These are phyloP conservation scores for Cercospora zeina DNA, from an alignment of 2,329 filamentous ascomycete genomes.

Conservation along the genomic window DNA sequence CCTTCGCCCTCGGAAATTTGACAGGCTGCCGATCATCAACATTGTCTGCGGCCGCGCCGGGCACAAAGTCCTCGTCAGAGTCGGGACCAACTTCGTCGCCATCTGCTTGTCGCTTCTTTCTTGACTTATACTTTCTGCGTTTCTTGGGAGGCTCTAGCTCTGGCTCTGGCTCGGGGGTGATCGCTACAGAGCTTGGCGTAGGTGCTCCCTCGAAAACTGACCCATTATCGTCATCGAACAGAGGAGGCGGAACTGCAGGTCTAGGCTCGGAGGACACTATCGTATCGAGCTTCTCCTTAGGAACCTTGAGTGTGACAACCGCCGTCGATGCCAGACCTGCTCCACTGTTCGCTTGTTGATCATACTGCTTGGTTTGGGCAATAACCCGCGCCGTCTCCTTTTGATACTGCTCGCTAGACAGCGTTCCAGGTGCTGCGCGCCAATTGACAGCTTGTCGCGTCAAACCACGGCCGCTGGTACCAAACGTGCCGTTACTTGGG, in stretches of 20 bases:
- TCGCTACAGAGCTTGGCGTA: slow-evolving; percentile 9
- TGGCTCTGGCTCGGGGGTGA: slow-evolving; percentile 11
- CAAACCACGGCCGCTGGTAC: slow-evolving; percentile 11
- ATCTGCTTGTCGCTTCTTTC: slow-evolving; percentile 16
- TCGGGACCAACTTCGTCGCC: slow-evolving; percentile 11
- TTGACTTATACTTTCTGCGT: slow-evolving; percentile 16
- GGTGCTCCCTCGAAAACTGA: slow-evolving; percentile 7
- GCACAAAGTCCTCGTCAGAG: slow-evolving; percentile 22
- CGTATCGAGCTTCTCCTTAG: slow-evolving; percentile 17
- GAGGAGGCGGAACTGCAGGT: neutral
- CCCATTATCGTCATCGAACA: slow-evolving; percentile 1
- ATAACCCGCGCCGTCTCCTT: slow-evolving; percentile 8
- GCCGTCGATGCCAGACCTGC: neutral
- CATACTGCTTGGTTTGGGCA: slow-evolving; percentile 6
- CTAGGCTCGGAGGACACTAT: slow-evolving; percentile 13
- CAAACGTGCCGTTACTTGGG: slow-evolving; percentile 22
- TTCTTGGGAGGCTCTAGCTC: slow-evolving; percentile 15
- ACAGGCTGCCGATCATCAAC: neutral
- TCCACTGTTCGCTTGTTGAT: neutral
- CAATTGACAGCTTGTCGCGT: slow-evolving; percentile 5
- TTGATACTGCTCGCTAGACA: slow-evolving; percentile 14
- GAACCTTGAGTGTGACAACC: slow-evolving; percentile 22
- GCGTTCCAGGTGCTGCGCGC: slow-evolving; percentile 5
- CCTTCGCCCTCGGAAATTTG: slow-evolving; percentile 10
- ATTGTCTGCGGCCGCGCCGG: slow-evolving; percentile 6